Base-by-base conservation (phyloP, 2,329 filamentous ascomycete species). In the Sporothrix sp. region DNA sequence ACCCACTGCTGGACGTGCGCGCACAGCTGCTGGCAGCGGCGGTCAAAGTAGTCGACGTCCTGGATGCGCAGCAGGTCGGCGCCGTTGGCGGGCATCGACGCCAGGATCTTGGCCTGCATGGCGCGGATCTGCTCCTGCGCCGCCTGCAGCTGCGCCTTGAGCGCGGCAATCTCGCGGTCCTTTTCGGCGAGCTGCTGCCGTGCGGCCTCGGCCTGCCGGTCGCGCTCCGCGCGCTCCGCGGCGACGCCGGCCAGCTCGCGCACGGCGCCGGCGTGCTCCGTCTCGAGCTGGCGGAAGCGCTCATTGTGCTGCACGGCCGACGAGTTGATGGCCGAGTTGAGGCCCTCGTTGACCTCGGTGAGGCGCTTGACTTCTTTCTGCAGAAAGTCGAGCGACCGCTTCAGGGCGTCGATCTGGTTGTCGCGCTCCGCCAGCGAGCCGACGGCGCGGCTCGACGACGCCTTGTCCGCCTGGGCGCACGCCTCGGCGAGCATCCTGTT, bases 1-100 rank as follows among this genome's bases (percentile, higher is more conserved):
- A 98, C 89, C 93, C 93, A 98, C 69, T 95, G 89, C 66, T 96
- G 90, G 37, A 96, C 88, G 64, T 96, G 90, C 59, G 91, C 86
- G 68, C 89, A 98, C 39, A 98, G 81, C 66, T 94, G 85, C 66
- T 96, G 89, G 65, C 93, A 98, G 37, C 90, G 86, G 60, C 81
- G 81, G 62, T 96, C 89, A 63, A 98, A 97, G 72, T 96, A 90
- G 68, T 96, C 90, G 65, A 96, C 90, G 62, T 96, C 89, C 58
- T 80, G 81, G 55, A 89, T 74, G 44, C 78, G 78, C 56, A 97
- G 81, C 69, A 94, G 91, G 28, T 52, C 47, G 4, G 50, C 47
- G 52, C 70, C 79, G 60, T 87, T 56, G 54, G 75, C 73, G 48
- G 79, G 71, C 59, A 80, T 80, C 53, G 74, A 64, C 20, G 67